Evolutionary conservation across 2,329 filamentous ascomycete species (phyloP).

Genomic region (Falciphora oryzae): DNA sequence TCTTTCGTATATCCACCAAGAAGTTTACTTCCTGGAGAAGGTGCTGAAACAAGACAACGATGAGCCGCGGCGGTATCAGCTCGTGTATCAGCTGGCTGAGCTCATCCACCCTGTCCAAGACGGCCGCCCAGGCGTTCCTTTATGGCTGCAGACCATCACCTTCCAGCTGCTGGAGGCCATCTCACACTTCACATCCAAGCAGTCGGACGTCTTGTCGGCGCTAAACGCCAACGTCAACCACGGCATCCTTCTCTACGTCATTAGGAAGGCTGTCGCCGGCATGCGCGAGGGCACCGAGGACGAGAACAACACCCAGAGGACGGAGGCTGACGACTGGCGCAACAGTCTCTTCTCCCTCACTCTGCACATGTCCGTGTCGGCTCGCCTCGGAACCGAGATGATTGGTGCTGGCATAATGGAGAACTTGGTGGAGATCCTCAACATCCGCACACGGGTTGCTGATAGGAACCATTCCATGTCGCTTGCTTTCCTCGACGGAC

Average conservation of each 20-base stretch:
- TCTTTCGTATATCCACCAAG: conserved; percentile 80
- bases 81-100: conserved; percentile 88
- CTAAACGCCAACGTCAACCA: conserved; percentile 95
- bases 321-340: conserved; percentile 81
- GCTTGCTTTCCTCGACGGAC: conserved; percentile 79
- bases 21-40: conserved; percentile 77
- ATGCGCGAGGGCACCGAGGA: conserved; percentile 50
- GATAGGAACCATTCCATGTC: conserved; percentile 79
- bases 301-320: conserved; percentile 50
- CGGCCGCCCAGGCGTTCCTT: conserved; percentile 48
- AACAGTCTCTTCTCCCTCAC: conserved; percentile 85
- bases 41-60: conserved; percentile 83
- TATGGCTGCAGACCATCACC: conserved; percentile 75
- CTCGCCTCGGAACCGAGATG: conserved; percentile 73
- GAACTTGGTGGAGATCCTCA: conserved; percentile 82
- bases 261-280: conserved; percentile 82
- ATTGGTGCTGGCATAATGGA: conserved; percentile 86
- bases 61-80: conserved; percentile 80
- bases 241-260: conserved; percentile 86
- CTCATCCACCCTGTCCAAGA: conserved; percentile 64
- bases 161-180: conserved; percentile 81
- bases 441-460: conserved; percentile 73
- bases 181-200: conserved; percentile 68
- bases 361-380: conserved; percentile 69
- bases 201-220: conserved; percentile 79